phyloP scores from a whole-genome alignment of 306 rosid genomes.

The Pyrus pyrifolia region DNA sequence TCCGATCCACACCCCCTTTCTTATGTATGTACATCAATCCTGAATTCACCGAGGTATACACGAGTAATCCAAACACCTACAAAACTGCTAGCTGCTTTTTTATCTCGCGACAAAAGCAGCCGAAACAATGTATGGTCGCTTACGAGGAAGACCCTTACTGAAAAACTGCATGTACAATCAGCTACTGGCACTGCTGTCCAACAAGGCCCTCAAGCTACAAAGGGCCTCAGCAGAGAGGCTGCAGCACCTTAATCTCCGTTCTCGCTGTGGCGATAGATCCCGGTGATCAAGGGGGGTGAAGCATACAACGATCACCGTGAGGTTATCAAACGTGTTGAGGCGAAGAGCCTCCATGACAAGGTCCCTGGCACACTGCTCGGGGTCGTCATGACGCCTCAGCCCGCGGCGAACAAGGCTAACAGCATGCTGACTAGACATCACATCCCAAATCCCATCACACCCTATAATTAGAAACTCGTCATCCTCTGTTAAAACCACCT shows the following conservation, averaged over 20 bases:
- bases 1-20: slow-evolving; percentile 10
- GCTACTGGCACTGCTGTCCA: slow-evolving; percentile 56
- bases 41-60: background rate
- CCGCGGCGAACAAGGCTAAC: slow-evolving; percentile 72
- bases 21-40: slow-evolving; percentile 46
- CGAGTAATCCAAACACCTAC: slow-evolving; percentile 6
- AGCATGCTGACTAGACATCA: slow-evolving; percentile 85
- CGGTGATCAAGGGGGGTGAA: slow-evolving; percentile 45
- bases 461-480: slow-evolving; percentile 97
- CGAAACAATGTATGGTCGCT: slow-evolving; percentile 20
- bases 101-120: slow-evolving; percentile 54
- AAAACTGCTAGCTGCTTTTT: slow-evolving; percentile 55
- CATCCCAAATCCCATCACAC: slow-evolving; percentile 97
- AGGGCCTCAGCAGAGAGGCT: slow-evolving; percentile 89
- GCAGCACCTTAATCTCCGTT: slow-evolving; percentile 61
- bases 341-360: slow-evolving; percentile 79
- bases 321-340: slow-evolving; percentile 73
- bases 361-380: slow-evolving; percentile 74
- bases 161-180: slow-evolving; percentile 23
- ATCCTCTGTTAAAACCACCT: slow-evolving; percentile 62
- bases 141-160: slow-evolving; percentile 15
- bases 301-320: slow-evolving; percentile 73
- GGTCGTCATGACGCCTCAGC: slow-evolving; percentile 72
- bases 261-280: slow-evolving; percentile 41
- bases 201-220: slow-evolving; percentile 71